Evolutionary conservation across 1,284 basidiomycete genomes (phyloP).

Genomic region (Boletus smithii): DNA sequence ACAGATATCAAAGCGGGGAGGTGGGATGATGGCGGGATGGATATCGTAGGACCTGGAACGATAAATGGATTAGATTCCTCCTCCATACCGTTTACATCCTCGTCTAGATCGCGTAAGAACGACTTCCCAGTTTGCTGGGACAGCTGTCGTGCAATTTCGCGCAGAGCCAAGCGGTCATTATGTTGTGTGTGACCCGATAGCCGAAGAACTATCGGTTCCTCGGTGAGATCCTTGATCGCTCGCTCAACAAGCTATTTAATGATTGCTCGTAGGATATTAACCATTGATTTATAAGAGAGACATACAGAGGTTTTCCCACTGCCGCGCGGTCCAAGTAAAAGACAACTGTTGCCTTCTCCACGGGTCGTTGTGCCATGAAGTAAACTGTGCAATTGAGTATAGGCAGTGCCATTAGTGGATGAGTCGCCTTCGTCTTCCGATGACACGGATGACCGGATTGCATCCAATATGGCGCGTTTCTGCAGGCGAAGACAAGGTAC

Average conservation of each 20-base stretch:
- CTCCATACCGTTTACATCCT: constrained; percentile 23
- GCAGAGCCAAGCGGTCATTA: constrained; percentile 85
- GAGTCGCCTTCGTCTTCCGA: constrained; percentile 30
- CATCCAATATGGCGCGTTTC: constrained; percentile 54
- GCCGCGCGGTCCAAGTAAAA: constrained; percentile 78
- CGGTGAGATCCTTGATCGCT: constrained; percentile 45
- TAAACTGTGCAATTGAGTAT: constrained; percentile 56
- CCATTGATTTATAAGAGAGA: constrained; percentile 7
- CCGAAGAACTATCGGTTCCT: constrained; percentile 68
- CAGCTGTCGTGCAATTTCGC: constrained; percentile 87
- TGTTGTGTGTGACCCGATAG: constrained; percentile 84
- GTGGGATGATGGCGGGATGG: constrained; percentile 69
- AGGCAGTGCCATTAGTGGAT: constrained; percentile 49
- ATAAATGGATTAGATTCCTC: constrained; percentile 42
- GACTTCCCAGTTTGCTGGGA: constrained; percentile 62
- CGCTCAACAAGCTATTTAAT: constrained; percentile 52
- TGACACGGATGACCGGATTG: constrained; percentile 40
- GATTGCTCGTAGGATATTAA: constrained; percentile 5
- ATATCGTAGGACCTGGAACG: constrained; percentile 32
- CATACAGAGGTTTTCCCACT: constrained; percentile 81
- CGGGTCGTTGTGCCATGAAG: constrained; percentile 70
- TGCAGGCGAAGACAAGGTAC: constrained; percentile 48
- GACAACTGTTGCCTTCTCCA: constrained; percentile 88
- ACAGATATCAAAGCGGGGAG: constrained; percentile 77
- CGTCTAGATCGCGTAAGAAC: constrained; percentile 45